Conservation (phyloP, 306 rosid species). For the Ormosia emarginata region DNA sequence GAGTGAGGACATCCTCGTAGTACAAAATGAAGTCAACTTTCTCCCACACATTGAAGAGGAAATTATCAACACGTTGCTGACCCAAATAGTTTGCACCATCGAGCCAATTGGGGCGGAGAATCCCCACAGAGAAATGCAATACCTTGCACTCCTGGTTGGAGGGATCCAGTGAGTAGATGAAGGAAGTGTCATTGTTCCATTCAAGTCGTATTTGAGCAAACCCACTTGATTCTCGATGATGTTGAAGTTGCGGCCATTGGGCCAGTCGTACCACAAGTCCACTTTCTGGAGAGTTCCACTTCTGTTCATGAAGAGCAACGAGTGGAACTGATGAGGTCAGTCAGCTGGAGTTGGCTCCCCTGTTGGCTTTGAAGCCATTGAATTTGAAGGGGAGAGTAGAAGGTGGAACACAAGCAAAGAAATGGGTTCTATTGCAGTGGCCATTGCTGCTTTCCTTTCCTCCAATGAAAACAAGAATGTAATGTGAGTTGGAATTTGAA, state of each 20-base stretch:
- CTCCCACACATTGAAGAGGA: slow-evolving; percentile 86
- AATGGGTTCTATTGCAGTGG: not conserved
- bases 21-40: slow-evolving; percentile 73
- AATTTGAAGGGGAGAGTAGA: not conserved
- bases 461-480: no score
- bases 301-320: slow-evolving; percentile 52
- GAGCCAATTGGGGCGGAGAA: slow-evolving; percentile 91
- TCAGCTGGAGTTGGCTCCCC: slow-evolving; percentile 35
- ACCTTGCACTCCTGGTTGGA: slow-evolving; percentile 29
- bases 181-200: slow-evolving; percentile 94
- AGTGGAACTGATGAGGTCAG: slow-evolving; percentile 81
- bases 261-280: slow-evolving; percentile 93
- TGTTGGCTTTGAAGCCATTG: not conserved
- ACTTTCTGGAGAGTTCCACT: slow-evolving; percentile 54
- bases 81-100: slow-evolving; percentile 75
- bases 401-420: not conserved
- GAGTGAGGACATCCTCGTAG: slow-evolving; percentile 69
- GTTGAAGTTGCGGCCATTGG: slow-evolving; percentile 90
- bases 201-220: slow-evolving; percentile 55
- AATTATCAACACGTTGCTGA: slow-evolving; percentile 55
- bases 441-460: slow-evolving; percentile 15
- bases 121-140: slow-evolving; percentile 56
- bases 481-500: no score
- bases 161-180: slow-evolving; percentile 44
- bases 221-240: slow-evolving; percentile 77